Percentiles rank a stretch among this genome's conserved stretches.
Conservation (phyloP, 352 stramenopile species). For the Phytophthora foliorum region DNA sequence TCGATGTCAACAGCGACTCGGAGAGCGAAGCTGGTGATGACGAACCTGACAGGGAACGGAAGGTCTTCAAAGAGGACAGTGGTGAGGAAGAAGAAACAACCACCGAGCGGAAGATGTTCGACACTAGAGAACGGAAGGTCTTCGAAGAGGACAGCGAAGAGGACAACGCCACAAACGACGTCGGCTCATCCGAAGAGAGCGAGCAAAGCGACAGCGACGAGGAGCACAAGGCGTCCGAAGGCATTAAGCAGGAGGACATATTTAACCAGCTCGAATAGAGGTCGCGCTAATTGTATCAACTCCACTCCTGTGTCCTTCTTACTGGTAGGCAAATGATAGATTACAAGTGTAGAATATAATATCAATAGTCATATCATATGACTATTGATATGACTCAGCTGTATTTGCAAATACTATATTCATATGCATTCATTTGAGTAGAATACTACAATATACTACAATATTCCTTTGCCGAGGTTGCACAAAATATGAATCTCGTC, state of each 20-base stretch:
- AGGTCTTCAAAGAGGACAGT: conserved; percentile 9
- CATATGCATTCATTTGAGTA: too few relatives aligned
- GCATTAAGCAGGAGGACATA: conserved; percentile 20
- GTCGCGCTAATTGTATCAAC: too few relatives aligned
- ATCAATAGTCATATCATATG: too few relatives aligned
- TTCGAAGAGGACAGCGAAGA: conserved; percentile 12
- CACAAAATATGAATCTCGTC: too few relatives aligned
- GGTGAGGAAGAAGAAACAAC: background rate
- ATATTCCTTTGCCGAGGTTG: too few relatives aligned
- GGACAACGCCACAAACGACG: background rate
- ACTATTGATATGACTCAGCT: too few relatives aligned
- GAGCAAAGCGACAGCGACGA: conserved; percentile 18
- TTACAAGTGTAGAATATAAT: too few relatives aligned
- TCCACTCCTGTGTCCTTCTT: too few relatives aligned
- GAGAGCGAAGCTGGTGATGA: background rate
- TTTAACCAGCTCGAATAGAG: conserved; percentile 38
- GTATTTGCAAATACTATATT: too few relatives aligned
- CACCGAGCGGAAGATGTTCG: conserved; percentile 4
- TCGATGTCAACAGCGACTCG: background rate
- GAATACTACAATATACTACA: too few relatives aligned
- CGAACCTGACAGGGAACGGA: conserved; percentile 9
- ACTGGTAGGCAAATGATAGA: too few relatives aligned
- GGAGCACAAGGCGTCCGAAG: background rate
- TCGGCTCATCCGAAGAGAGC: background rate
- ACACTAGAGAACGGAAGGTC: conserved; percentile 6